Conservation (phyloP, 768 basidiomycete species). For the Tricholoma terreum region DNA sequence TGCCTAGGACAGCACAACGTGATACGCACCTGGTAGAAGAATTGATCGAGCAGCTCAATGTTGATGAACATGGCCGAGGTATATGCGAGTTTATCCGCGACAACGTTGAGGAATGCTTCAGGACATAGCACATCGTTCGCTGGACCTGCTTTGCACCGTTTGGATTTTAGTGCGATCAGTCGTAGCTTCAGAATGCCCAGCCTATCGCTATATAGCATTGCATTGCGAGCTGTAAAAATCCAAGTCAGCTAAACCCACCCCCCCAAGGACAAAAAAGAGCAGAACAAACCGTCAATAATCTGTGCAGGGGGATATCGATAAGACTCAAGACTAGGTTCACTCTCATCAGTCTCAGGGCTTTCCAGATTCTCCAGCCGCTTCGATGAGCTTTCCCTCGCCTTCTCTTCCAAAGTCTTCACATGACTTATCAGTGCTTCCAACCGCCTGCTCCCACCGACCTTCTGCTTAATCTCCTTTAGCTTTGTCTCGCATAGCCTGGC, state of each 20-base stretch:
- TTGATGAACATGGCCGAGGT: constrained; percentile 99
- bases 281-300: constrained; percentile 78
- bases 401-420: constrained; percentile 79
- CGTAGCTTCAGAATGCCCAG: constrained; percentile 82
- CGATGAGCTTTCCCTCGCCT: constrained; percentile 61
- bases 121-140: constrained; percentile 90
- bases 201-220: constrained; percentile 83
- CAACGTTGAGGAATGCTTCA: constrained; percentile 94
- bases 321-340: constrained; percentile 52
- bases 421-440: constrained; percentile 74
- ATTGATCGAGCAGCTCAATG: constrained; percentile 95
- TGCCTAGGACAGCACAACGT: neutral
- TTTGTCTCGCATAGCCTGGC: constrained; percentile 80
- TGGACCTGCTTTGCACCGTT: constrained; percentile 84
- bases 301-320: constrained; percentile 92
- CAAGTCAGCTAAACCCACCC: constrained; percentile 10
- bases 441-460: constrained; percentile 84
- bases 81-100: constrained; percentile 94
- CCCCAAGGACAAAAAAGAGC: neutral
- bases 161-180: constrained; percentile 80
- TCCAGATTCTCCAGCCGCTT: constrained; percentile 40
- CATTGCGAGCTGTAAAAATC: constrained; percentile 72
- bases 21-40: constrained; percentile 87
- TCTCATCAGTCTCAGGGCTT: constrained; percentile 30
- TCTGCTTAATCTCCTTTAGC: constrained; percentile 80